Conservation (phyloP, 352 stramenopile species). For the Phytophthora aleatoria region DNA sequence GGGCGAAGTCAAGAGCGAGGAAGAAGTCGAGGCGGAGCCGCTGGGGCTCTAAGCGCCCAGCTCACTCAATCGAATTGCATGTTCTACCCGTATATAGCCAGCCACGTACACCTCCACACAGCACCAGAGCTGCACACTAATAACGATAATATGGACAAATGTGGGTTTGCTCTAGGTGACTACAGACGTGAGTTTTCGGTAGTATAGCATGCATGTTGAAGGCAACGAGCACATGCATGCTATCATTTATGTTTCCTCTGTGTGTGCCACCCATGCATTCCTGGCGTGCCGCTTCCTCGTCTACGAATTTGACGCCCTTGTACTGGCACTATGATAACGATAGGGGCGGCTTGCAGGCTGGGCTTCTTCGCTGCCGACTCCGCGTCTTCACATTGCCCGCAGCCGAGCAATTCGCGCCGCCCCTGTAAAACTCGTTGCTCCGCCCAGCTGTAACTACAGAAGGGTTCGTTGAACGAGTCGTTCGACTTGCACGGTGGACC, state of each 20-base stretch:
- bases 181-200: background rate
- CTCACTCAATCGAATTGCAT: constrained; percentile 12
- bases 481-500: constrained; percentile 16
- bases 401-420: constrained; percentile 13
- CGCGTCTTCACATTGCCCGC: background rate
- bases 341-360: background rate
- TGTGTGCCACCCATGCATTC: background rate
- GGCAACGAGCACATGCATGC: background rate
- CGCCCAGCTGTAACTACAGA: constrained; percentile 23
- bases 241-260: background rate
- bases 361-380: no score
- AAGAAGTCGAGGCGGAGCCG: constrained; percentile 36
- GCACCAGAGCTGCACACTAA: background rate
- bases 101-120: background rate
- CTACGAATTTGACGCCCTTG: no score
- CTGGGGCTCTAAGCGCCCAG: constrained; percentile 24
- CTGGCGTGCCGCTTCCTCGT: no score
- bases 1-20: constrained; percentile 30
- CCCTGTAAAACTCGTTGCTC: background rate
- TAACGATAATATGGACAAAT: constrained; percentile 7
- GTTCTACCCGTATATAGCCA: constrained; percentile 11
- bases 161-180: background rate
- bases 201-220: background rate
- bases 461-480: constrained; percentile 5
- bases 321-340: background rate